Conservation (phyloP, 495 filamentous ascomycete species). For the Penicillium mononematosum region DNA sequence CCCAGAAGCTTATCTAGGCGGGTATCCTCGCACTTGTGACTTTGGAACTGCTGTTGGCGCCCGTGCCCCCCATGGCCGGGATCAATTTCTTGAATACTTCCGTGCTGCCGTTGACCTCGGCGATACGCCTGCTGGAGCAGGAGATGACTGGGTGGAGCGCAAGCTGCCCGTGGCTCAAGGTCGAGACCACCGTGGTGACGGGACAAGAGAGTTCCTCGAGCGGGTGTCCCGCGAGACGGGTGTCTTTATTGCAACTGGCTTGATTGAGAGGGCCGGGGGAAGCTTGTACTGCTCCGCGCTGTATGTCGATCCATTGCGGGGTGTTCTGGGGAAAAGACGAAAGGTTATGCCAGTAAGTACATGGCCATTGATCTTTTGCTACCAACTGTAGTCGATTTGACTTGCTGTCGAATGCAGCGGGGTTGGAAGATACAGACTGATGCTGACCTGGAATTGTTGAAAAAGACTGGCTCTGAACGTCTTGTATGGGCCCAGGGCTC, state of each 20-base stretch:
- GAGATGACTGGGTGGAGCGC: conserved; percentile 68
- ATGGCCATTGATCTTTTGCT: neutral
- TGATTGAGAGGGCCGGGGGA: conserved; percentile 77
- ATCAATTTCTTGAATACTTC: conserved; percentile 85
- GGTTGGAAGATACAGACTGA: conserved; percentile 21
- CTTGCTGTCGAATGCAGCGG: neutral
- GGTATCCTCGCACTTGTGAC: conserved; percentile 78
- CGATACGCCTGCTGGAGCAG: conserved; percentile 74
- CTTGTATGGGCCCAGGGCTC: conserved; percentile 90
- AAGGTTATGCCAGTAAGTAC: conserved; percentile 81
- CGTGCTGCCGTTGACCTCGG: conserved; percentile 77
- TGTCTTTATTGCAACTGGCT: conserved; percentile 75
- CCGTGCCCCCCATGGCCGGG: conserved; percentile 66
- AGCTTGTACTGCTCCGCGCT: conserved; percentile 82
- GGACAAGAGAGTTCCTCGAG: conserved; percentile 80
- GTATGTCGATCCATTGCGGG: conserved; percentile 73
- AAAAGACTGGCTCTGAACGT: conserved; percentile 75
- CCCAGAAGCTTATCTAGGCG: conserved; percentile 90
- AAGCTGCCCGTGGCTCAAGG: conserved; percentile 37
- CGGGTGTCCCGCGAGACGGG: conserved; percentile 67
- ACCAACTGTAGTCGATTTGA: neutral
- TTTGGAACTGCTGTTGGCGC: conserved; percentile 76
- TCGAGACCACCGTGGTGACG: conserved; percentile 69
- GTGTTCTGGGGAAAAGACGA: conserved; percentile 79
- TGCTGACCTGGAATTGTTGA: neutral